Conservation (phyloP, 1,284 basidiomycete species). For the Earliella scabrosa region DNA sequence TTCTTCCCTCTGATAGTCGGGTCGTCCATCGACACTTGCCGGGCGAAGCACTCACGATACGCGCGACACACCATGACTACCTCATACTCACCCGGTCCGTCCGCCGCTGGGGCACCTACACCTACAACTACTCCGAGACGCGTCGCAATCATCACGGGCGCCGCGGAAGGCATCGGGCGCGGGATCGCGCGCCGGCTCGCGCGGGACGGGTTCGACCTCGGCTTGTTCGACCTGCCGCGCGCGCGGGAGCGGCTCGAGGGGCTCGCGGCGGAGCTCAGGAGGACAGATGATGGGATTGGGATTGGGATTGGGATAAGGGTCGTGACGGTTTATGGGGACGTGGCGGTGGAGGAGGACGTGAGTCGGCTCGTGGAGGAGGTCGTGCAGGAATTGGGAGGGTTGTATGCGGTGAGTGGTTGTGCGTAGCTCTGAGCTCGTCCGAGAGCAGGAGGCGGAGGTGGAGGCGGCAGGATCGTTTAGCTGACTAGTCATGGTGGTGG, state of each 20-base stretch:
- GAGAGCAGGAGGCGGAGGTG: too few relatives aligned
- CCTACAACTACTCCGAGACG: too few relatives aligned
- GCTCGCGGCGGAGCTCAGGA: conserved; percentile 27
- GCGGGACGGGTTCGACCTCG: conserved; percentile 33
- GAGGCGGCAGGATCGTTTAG: too few relatives aligned
- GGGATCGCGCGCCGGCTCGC: conserved; percentile 32
- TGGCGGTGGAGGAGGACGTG: conserved; percentile 37
- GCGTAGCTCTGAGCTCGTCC: neutral
- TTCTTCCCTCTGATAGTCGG: too few relatives aligned
- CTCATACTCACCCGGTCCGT: too few relatives aligned
- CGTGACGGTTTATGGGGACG: conserved; percentile 32
- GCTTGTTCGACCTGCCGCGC: conserved; percentile 32
- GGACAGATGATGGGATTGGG: too few relatives aligned
- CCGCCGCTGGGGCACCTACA: too few relatives aligned
- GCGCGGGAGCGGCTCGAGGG: conserved; percentile 21
- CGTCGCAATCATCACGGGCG: conserved; percentile 24
- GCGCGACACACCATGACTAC: too few relatives aligned
- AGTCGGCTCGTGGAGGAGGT: conserved; percentile 31
- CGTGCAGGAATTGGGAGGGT: conserved; percentile 32
- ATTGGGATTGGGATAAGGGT: conserved; percentile 21
- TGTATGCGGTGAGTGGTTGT: conserved; percentile 22
- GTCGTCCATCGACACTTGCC: too few relatives aligned
- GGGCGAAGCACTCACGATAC: too few relatives aligned
- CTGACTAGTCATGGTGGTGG: too few relatives aligned
- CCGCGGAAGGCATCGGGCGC: conserved; percentile 31